Conservation (phyloP, 164 flowering plant genomes). For the Piper betle region DNA sequence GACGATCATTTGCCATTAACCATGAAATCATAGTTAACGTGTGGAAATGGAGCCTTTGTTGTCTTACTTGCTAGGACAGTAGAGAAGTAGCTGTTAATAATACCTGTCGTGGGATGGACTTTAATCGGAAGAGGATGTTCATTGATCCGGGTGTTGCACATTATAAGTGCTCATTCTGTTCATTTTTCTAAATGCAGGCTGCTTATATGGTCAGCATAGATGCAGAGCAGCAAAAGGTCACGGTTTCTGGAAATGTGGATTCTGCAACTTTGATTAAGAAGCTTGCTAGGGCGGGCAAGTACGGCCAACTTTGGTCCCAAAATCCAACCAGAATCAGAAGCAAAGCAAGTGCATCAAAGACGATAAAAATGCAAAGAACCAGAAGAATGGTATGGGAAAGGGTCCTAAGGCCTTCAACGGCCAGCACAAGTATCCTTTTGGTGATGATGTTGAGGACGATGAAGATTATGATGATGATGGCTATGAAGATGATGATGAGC, state of each 20-base stretch:
- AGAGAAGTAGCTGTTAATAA: no score
- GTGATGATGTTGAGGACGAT: conserved; percentile 30
- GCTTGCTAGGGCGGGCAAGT: conserved; percentile 49
- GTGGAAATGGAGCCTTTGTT: no score
- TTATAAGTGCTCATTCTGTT: background rate
- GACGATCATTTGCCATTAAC: no score
- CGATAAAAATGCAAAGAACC: conserved; percentile 32
- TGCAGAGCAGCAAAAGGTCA: conserved; percentile 64
- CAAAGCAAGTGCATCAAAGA: conserved; percentile 20
- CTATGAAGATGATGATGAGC: conserved; percentile 30
- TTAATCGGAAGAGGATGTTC: no score
- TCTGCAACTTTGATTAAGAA: conserved; percentile 54
- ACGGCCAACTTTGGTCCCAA: conserved; percentile 68
- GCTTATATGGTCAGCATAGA: conserved; percentile 57
- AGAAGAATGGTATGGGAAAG: conserved; percentile 21
- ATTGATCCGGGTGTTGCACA: background rate
- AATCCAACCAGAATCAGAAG: conserved; percentile 38
- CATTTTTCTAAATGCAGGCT: conserved; percentile 22
- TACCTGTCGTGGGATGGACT: no score
- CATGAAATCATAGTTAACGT: no score
- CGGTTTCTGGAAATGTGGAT: conserved; percentile 66
- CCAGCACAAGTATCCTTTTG: conserved; percentile 17
- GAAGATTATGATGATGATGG: conserved; percentile 25
- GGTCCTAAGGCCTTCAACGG: conserved; percentile 34
- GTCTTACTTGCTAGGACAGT: no score